Conservation (phyloP, 768 basidiomycete genomes). For the Rhodocollybia butyracea region DNA sequence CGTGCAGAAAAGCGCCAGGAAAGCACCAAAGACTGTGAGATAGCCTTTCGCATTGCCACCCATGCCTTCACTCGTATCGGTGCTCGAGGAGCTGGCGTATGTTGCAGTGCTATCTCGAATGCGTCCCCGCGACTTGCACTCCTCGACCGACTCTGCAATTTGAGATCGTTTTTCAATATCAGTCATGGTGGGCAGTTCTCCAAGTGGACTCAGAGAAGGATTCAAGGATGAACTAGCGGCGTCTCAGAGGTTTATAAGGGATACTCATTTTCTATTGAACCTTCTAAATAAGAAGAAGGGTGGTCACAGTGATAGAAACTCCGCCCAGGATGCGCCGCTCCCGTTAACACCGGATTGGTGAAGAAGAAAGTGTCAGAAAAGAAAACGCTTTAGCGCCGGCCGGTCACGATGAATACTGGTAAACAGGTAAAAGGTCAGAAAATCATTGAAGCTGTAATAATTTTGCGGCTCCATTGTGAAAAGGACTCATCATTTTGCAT, state of each 20-base stretch:
- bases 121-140: not conserved
- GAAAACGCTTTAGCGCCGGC: not conserved
- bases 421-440: not conserved
- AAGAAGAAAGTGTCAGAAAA: not conserved
- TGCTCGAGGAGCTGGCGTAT: not conserved
- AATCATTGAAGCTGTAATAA: too few species aligned
- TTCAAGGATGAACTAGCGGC: not conserved
- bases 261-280: not conserved
- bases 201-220: not conserved
- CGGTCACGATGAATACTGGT: not conserved
- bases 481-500: too few species aligned
- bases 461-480: not conserved
- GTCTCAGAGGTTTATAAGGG: not conserved
- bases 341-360: constrained; percentile 8
- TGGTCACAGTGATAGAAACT: constrained; percentile 3
- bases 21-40: constrained; percentile 61
- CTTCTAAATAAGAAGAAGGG: not conserved
- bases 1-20: constrained; percentile 62
- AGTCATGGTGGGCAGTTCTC: not conserved
- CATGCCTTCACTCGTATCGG: not conserved
- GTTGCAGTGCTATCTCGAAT: constrained; percentile 6
- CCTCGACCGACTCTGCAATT: not conserved
- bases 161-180: constrained; percentile 1
- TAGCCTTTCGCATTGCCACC: constrained; percentile 22
- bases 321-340: constrained; percentile 5